Base-by-base conservation (phyloP, 1,284 basidiomycete genomes). In the Boletus holoroseus region DNA sequence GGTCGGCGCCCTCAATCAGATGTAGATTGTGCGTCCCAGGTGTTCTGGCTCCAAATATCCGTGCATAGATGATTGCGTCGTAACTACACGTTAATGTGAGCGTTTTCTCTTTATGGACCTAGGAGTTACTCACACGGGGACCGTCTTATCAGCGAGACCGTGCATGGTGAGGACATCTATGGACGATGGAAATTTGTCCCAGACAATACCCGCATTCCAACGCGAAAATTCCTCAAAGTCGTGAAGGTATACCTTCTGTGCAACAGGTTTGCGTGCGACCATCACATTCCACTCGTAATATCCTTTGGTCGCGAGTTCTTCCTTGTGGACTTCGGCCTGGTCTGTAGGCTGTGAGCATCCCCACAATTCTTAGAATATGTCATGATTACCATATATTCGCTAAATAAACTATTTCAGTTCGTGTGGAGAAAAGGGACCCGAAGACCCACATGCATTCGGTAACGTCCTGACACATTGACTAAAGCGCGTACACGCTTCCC, bases 401-500 rank as follows among this genome's bases (percentile, higher is more conserved):
- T 81, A 52, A 39, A 37, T 42, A 22, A 31, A 9, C 15, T 12
- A 20, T 38, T 34, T 48, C 46, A 56, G 40, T 55, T 13, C 35
- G 47, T 48, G 49, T 56, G 50, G 51, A 42, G 53, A 30, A 54
- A 47, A 32, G 36, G 18, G 11, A 46, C 35, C 2, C 12, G 12
- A 26, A 44, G 30, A 34, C 31, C 73, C 62, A 87, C 86, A 63
- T 74, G 62, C 86, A 90, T 88, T 53, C 85, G 74, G 60, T 87
- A 88, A 47, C 87, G 75, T 11, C 81, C 85, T 15, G 83, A 79
- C n/a, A 76, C 79, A 56, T 88, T 88, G 34, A 88, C 80, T 49
- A 81, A 81, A 2, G 75, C 77, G 6, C 75, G 70, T 26, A 85
- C 77, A 26, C 61, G 66, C 51, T 69, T 72, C 27, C 78, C 84